A percentile compares a stretch with the other conserved stretches of the same genome.
These are phyloP conservation scores for Saccharomycodes ludwigii DNA, from an alignment of 805 yeast genomes.

Conservation along the genomic window DNA sequence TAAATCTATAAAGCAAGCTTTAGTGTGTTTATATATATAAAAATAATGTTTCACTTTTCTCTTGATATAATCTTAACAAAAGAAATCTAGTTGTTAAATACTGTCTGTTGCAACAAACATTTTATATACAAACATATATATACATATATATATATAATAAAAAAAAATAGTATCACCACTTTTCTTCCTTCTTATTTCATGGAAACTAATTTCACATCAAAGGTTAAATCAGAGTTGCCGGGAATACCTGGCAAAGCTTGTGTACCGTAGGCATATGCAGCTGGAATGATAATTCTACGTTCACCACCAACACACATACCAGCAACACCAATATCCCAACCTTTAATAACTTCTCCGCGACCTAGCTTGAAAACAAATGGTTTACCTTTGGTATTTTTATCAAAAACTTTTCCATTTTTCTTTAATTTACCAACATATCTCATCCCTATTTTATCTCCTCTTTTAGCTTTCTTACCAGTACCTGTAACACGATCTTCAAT, in stretches of 20 bases:
- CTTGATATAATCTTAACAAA: too few relatives aligned
- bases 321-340: slow-evolving; percentile 97
- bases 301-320: slow-evolving; percentile 99
- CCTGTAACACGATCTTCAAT: slow-evolving; percentile 89
- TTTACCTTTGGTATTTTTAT: slow-evolving; percentile 94
- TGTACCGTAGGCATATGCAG: slow-evolving; percentile 93
- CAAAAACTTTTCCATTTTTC: slow-evolving; percentile 84
- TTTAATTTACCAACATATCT: slow-evolving; percentile 96
- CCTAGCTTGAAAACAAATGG: slow-evolving; percentile 89
- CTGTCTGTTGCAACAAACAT: too few relatives aligned
- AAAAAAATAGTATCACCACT: too few relatives aligned
- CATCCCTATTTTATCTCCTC: slow-evolving; percentile 85
- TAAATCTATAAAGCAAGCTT: too few relatives aligned
- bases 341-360: slow-evolving; percentile 96
- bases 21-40: too few relatives aligned
- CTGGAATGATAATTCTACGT: slow-evolving; percentile 93
- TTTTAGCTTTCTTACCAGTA: slow-evolving; percentile 77
- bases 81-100: too few relatives aligned
- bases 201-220: slow-evolving; percentile 87
- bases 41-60: too few relatives aligned
- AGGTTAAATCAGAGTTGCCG: slow-evolving; percentile 90
- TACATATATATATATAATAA: too few relatives aligned
- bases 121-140: too few relatives aligned
- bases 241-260: slow-evolving; percentile 95
- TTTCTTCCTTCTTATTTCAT: slow-evolving; percentile 46